Evolutionary conservation across 75 land plant genomes (phyloP).

Genomic region (Cunninghamia lanceolata): DNA sequence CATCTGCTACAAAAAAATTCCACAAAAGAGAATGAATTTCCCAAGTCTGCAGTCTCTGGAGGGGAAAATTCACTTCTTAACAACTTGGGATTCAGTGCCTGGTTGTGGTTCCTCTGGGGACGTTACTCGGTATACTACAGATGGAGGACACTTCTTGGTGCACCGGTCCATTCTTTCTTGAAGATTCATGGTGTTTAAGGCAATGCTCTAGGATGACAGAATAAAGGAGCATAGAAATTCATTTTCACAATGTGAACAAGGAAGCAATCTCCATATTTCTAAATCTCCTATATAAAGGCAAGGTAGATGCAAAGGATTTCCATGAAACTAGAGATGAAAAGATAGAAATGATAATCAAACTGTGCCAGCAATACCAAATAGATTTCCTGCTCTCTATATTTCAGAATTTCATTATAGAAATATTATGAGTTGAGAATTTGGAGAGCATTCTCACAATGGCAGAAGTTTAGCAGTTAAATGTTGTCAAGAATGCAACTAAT

Average conservation of each 20-base stretch:
- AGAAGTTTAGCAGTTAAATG: background rate
- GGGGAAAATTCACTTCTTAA: background rate
- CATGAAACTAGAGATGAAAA: background rate
- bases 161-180: background rate
- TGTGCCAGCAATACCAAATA: background rate
- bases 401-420: conserved; percentile 3
- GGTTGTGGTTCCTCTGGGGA: background rate
- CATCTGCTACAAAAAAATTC: background rate
- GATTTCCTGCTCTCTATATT: conserved; percentile 6
- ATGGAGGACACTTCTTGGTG: background rate
- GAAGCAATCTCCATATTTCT: background rate
- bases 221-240: background rate
- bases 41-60: background rate
- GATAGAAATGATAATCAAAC: background rate
- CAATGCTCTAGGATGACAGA: background rate
- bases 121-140: background rate
- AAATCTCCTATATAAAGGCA: background rate
- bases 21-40: background rate
- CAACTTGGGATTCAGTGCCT: background rate
- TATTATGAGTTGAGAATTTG: background rate
- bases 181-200: background rate
- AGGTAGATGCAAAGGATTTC: conserved; percentile 4
- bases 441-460: background rate
- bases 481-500: background rate
- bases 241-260: background rate